Evolutionary conservation across 768 basidiomycete genomes (phyloP).

Genomic region (Auriscalpium vulgare): DNA sequence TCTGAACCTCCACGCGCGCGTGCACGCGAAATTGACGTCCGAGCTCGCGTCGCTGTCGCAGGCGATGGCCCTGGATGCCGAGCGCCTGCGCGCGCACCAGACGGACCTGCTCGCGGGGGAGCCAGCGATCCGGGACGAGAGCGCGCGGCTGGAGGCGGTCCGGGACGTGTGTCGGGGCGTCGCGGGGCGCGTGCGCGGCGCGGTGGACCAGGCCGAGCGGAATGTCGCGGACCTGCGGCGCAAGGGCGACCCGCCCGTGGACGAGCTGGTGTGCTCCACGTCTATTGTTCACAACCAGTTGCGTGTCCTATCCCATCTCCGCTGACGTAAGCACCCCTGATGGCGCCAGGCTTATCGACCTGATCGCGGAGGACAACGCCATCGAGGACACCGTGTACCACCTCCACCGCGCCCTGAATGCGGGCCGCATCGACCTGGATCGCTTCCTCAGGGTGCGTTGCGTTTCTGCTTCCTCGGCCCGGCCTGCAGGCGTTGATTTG

Average conservation of each 20-base stretch:
- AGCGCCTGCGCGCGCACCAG: constrained; percentile 74
- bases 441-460: constrained; percentile 78
- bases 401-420: constrained; percentile 86
- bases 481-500: neutral
- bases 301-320: constrained; percentile 28
- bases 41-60: constrained; percentile 67
- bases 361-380: constrained; percentile 98
- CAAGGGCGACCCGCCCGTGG: constrained; percentile 88
- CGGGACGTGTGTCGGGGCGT: constrained; percentile 83
- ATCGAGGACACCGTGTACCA: constrained; percentile 99
- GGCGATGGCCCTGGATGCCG: constrained; percentile 55
- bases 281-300: constrained; percentile 97
- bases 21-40: constrained; percentile 67
- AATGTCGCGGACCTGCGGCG: constrained; percentile 71
- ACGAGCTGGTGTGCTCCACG: constrained; percentile 93
- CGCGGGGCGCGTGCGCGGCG: constrained; percentile 51
- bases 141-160: constrained; percentile 89
- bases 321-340: neutral
- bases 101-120: constrained; percentile 81
- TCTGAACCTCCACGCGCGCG: constrained; percentile 65
- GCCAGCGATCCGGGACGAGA: constrained; percentile 94
- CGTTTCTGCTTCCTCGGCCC: neutral
- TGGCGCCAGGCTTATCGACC: constrained; percentile 72
- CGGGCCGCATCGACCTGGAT: constrained; percentile 89
- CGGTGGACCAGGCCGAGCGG: constrained; percentile 60